A percentile compares a stretch with the other conserved stretches of the same genome.
phyloP scores from a whole-genome alignment of 345 rosid species.

The Cardamine occulta region DNA sequence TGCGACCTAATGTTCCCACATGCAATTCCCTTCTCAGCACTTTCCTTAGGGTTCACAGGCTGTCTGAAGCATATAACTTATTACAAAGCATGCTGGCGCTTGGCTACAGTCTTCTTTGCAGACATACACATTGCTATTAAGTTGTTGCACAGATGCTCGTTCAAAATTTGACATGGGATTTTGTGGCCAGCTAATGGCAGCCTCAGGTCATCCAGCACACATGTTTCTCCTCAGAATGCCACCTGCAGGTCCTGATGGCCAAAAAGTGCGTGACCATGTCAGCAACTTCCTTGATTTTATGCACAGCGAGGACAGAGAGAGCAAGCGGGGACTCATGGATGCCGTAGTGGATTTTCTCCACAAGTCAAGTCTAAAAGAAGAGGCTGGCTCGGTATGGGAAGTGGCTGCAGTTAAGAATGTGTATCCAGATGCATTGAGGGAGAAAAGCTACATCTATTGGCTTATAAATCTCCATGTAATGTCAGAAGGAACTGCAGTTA shows the following conservation, averaged over 20 bases:
- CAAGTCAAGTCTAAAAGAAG: slow-evolving; percentile 95
- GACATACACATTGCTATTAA: slow-evolving; percentile 87
- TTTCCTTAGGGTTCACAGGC: slow-evolving; percentile 70
- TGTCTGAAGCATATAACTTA: slow-evolving; percentile 78
- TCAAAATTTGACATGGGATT: slow-evolving; percentile 74
- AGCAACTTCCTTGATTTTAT: slow-evolving; percentile 79
- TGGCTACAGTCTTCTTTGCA: slow-evolving; percentile 78
- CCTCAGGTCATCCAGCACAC: slow-evolving; percentile 90
- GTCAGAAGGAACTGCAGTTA: slow-evolving; percentile 97
- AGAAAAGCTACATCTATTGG: slow-evolving; percentile 89
- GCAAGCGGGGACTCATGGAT: slow-evolving; percentile 95
- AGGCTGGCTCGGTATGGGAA: slow-evolving; percentile 98
- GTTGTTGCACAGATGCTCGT: slow-evolving; percentile 85
- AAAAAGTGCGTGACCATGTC: slow-evolving; percentile 81
- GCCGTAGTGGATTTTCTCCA: slow-evolving; percentile 93
- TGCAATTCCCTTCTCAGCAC: slow-evolving; percentile 94
- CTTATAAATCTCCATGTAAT: slow-evolving; percentile 94
- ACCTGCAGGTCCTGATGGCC: slow-evolving; percentile 89
- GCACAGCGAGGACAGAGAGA: slow-evolving; percentile 98
- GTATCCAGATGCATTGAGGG: slow-evolving; percentile 80
- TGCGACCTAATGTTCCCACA: slow-evolving; percentile 92
- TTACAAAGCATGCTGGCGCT: slow-evolving; percentile 72
- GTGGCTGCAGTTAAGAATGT: slow-evolving; percentile 80
- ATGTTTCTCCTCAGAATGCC: slow-evolving; percentile 80
- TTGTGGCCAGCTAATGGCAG: slow-evolving; percentile 80